Evolutionary conservation across 139 green algal species (phyloP).

Genomic region (Coelastrella sp.): DNA sequence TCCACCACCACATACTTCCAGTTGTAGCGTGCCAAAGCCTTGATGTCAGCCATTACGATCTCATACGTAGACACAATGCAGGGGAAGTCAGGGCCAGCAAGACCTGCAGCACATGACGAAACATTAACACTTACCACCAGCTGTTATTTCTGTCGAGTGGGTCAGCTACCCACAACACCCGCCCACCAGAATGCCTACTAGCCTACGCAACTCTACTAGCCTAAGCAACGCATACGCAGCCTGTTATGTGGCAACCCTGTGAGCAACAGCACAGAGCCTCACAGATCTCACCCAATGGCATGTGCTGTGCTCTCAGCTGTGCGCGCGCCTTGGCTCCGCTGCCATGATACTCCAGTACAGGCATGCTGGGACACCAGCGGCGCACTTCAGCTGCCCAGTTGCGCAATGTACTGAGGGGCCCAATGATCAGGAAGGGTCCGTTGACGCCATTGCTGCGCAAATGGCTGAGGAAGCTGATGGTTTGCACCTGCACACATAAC

Average conservation of each 20-base stretch:
- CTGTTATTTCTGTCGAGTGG: too few species aligned
- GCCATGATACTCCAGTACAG: constrained; percentile 96
- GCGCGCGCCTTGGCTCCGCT: constrained; percentile 69
- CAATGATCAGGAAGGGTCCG: constrained; percentile 92
- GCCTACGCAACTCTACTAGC: too few species aligned
- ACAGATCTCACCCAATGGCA: constrained; percentile 42
- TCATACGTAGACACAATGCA: constrained; percentile 96
- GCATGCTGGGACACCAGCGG: constrained; percentile 87
- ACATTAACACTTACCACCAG: neutral
- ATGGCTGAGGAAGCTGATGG: constrained; percentile 95
- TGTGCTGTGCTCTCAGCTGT: constrained; percentile 62
- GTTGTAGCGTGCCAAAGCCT: constrained; percentile 81
- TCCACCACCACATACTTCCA: constrained; percentile 96
- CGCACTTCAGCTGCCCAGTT: constrained; percentile 94
- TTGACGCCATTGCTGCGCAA: constrained; percentile 79
- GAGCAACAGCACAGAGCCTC: too few species aligned
- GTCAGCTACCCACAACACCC: too few species aligned
- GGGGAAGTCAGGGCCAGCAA: constrained; percentile 76
- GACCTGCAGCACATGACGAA: neutral
- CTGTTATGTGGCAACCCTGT: too few species aligned
- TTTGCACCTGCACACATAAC: constrained; percentile 83
- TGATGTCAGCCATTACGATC: constrained; percentile 92
- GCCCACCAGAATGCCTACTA: too few species aligned
- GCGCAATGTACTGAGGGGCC: constrained; percentile 91
- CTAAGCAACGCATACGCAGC: too few species aligned